A percentile compares a stretch with the other conserved stretches of the same genome.
phyloP scores from a whole-genome alignment of 2,329 filamentous ascomycete species.

The Cercospora citrullina region DNA sequence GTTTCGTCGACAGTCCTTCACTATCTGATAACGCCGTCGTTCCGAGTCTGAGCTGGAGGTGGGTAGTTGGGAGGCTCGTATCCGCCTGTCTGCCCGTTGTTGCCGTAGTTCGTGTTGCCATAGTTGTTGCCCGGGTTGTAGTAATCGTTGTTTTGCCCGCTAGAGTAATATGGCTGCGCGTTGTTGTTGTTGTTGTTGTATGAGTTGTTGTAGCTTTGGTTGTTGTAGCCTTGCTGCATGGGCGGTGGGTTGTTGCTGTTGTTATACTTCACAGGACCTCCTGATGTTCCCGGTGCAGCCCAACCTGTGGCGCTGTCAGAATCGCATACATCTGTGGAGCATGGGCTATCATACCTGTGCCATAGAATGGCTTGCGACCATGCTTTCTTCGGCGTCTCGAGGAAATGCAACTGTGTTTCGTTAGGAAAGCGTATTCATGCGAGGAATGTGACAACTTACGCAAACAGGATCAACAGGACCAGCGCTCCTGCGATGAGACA shows the following conservation, averaged over 20 bases:
- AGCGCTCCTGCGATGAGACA: conserved; percentile 17
- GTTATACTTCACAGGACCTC: conserved; percentile 14
- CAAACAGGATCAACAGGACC: conserved; percentile 19
- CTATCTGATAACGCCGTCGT: conserved; percentile 13
- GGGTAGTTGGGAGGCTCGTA: conserved; percentile 22
- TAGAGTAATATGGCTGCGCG: conserved; percentile 8
- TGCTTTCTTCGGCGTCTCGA: conserved; percentile 19
- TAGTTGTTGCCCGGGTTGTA: conserved; percentile 6
- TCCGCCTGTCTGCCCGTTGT: conserved; percentile 10
- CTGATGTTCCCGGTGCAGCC: conserved; percentile 4
- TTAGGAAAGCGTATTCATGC: neutral
- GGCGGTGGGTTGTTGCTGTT: conserved; percentile 14
- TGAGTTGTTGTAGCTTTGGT: neutral
- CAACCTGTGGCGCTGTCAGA: conserved; percentile 12
- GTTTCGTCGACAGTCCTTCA: neutral
- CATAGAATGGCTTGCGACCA: conserved; percentile 21
- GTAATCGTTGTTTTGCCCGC: conserved; percentile 10
- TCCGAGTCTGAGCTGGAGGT: conserved; percentile 13
- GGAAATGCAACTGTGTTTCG: conserved; percentile 17
- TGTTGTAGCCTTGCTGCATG: conserved; percentile 19
- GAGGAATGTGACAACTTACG: conserved; percentile 16
- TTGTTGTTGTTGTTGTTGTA: conserved; percentile 1
- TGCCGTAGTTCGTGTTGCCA: conserved; percentile 4
- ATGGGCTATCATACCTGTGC: conserved; percentile 12
- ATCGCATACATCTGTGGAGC: neutral